A percentile compares a stretch with the other conserved stretches of the same genome.
Conservation (phyloP, 2,329 filamentous ascomycete species). For the Microsporum canis region DNA sequence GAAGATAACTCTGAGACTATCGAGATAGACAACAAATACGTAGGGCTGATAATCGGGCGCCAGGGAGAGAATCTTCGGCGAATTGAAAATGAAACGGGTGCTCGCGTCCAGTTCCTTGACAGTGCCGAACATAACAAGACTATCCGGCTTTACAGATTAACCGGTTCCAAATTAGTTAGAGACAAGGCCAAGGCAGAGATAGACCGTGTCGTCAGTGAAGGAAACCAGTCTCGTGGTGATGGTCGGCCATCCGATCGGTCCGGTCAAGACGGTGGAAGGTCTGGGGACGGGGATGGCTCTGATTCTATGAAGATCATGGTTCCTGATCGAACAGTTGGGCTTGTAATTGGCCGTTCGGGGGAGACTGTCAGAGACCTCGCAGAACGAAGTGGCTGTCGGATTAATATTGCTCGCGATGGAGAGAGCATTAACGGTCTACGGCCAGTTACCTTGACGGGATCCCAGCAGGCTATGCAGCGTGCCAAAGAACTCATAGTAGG, state of each 20-base stretch:
- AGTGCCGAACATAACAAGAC: constrained; percentile 59
- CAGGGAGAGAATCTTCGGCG: constrained; percentile 80
- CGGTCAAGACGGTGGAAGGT: neutral
- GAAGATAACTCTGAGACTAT: constrained; percentile 72
- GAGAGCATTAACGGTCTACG: constrained; percentile 84
- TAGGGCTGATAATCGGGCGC: constrained; percentile 81
- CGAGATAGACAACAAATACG: constrained; percentile 72
- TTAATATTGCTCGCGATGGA: constrained; percentile 87
- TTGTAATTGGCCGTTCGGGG: constrained; percentile 87
- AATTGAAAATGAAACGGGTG: constrained; percentile 71
- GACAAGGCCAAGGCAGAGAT: constrained; percentile 73
- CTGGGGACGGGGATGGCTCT: constrained; percentile 49
- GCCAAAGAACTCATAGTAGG: constrained; percentile 86
- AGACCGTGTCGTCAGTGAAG: constrained; percentile 78
- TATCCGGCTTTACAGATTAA: constrained; percentile 75
- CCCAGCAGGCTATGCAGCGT: constrained; percentile 57
- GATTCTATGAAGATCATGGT: constrained; percentile 90
- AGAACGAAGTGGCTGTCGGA: constrained; percentile 84
- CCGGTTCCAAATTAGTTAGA: constrained; percentile 58
- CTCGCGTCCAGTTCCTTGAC: constrained; percentile 78
- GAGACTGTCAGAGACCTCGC: constrained; percentile 89
- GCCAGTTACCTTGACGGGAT: constrained; percentile 81
- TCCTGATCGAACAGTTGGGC: constrained; percentile 78
- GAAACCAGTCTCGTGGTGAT: constrained; percentile 43
- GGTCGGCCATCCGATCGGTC: constrained; percentile 6